Percentiles rank a stretch among this genome's conserved stretches.
phyloP scores from a whole-genome alignment of 139 green algal genomes.

The Tetraselmis chui region DNA sequence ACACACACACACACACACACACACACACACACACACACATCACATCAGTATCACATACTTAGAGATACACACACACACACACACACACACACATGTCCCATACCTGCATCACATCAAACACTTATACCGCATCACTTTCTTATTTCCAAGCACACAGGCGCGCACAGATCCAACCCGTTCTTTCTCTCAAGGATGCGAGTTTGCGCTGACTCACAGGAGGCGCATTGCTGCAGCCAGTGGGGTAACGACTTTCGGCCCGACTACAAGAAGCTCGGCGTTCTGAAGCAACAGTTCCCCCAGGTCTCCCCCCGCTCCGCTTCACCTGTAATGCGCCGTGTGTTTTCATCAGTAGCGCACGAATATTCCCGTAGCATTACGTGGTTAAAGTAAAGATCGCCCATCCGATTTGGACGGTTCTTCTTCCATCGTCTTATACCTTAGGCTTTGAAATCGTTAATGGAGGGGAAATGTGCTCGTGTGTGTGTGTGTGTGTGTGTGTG shows the following conservation, averaged over 20 bases:
- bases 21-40: too few relatives aligned
- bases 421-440: too few relatives aligned
- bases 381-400: background rate
- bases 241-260: conserved; percentile 75
- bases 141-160: too few relatives aligned
- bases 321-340: too few relatives aligned
- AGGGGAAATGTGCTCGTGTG: background rate
- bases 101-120: background rate
- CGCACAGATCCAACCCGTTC: too few relatives aligned
- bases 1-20: too few relatives aligned
- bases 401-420: too few relatives aligned
- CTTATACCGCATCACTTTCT: background rate
- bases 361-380: background rate
- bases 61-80: too few relatives aligned
- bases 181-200: background rate
- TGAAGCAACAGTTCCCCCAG: conserved; percentile 19
- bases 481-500: background rate
- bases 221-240: conserved; percentile 69
- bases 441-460: background rate
- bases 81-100: background rate
- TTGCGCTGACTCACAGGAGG: conserved; percentile 15
- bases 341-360: background rate
- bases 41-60: too few relatives aligned
- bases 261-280: conserved; percentile 57
- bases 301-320: too few relatives aligned